Evolutionary conservation across 441 rosid species (phyloP).

Genomic region (Pelargonium australe): DNA sequence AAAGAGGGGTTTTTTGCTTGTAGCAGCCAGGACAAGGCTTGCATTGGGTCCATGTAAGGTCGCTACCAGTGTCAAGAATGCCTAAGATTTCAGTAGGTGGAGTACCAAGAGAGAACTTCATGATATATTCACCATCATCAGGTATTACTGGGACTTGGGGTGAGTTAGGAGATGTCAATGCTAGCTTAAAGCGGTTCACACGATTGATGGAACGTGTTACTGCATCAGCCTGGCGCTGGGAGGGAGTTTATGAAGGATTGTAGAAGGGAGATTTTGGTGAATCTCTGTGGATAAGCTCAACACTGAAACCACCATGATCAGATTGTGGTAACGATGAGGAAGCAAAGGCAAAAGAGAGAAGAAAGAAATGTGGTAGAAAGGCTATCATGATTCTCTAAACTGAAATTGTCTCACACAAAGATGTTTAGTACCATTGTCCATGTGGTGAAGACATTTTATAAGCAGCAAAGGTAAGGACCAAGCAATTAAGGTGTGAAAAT

Average conservation of each 20-base stretch:
- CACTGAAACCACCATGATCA: slow-evolving; percentile 21
- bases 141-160: slow-evolving; percentile 9
- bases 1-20: slow-evolving; percentile 23
- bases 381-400: background rate
- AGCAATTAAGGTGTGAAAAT: no score
- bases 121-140: slow-evolving; percentile 23
- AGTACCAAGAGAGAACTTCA: slow-evolving; percentile 30
- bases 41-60: slow-evolving; percentile 38
- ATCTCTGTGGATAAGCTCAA: slow-evolving; percentile 39
- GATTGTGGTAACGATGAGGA: background rate
- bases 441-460: no score
- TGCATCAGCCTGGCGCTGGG: slow-evolving; percentile 18
- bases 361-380: background rate
- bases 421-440: no score
- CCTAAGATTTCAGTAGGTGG: slow-evolving; percentile 20
- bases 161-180: background rate
- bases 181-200: slow-evolving; percentile 11
- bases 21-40: slow-evolving; percentile 28
- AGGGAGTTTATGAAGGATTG: slow-evolving; percentile 12
- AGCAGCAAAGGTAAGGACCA: no score
- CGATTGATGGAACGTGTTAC: slow-evolving; percentile 21
- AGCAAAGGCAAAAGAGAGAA: background rate
- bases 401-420: background rate
- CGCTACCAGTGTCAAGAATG: slow-evolving; percentile 34
- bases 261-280: slow-evolving; percentile 30